Percentiles rank a stretch among this genome's conserved stretches.
These are phyloP conservation scores for Pseudoscleropodium purum DNA, from an alignment of 225 moss, liverwort and hornwort species.

Conservation along the genomic window DNA sequence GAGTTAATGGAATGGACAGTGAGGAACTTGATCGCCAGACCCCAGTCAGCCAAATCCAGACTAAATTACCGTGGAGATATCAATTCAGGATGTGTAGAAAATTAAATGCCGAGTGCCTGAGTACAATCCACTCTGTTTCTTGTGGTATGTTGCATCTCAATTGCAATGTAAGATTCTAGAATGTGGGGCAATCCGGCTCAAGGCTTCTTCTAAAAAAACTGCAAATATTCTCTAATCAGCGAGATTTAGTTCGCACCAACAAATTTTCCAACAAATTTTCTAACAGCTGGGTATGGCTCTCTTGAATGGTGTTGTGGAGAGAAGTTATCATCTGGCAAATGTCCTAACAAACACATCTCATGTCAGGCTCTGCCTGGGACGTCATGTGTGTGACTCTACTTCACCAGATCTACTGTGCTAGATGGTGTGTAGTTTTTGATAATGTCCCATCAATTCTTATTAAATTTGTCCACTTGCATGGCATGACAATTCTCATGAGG, in stretches of 20 bases:
- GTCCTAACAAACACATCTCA: not conserved
- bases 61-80: not conserved
- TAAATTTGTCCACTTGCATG: no score
- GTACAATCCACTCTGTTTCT: not conserved
- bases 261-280: not conserved
- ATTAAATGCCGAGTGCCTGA: not conserved
- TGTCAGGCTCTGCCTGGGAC: not conserved
- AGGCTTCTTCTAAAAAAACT: not conserved
- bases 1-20: not conserved
- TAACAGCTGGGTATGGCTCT: not conserved
- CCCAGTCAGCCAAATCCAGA: not conserved
- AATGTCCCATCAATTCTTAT: not conserved
- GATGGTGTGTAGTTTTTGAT: not conserved
- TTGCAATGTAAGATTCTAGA: not conserved
- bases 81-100: not conserved
- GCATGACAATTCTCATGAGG: not conserved
- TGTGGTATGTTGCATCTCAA: not conserved
- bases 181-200: not conserved
- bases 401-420: no score
- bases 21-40: not conserved
- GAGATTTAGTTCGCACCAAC: not conserved
- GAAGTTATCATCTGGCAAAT: not conserved
- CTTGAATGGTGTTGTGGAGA: not conserved
- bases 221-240: no score
- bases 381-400: not conserved